Evolutionary conservation across 208 protist genomes (phyloP), one percentile per base, ranked within the genome.

Genomic region (Novymonas esmeraldas): DNA sequence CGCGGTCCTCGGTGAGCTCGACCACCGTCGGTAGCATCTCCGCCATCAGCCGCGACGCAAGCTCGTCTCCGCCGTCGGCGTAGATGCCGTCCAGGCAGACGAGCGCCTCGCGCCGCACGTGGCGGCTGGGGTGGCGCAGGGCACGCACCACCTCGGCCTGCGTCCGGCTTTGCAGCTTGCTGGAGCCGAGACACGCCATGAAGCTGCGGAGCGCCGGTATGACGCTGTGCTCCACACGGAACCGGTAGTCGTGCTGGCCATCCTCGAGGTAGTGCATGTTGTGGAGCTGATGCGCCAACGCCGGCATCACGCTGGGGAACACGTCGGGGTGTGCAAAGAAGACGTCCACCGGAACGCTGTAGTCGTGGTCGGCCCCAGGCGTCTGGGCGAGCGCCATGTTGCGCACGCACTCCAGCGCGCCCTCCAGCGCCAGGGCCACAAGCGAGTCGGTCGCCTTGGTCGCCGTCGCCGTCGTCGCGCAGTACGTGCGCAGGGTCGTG

Each of bases 21-120:
- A 94, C 85, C n/a, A 93, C 88, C n/a, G 85, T 75, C 2, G 91
- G 89, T 68, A 94, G 63, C 81, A 94, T 92, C 72, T 96, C 88
- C 26, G 88, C 88, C 91, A 96, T 96, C 36, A 96, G 68, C 10
- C 86, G 85, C 54, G 91, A 79, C 22, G 91, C 91, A 63, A 96
- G 64, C 77, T 96, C 91, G 52, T 93, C 88, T n/a, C 91, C 91
- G 60, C 91, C 91, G 62, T 94, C 91, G 5, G 82, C 87, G 85
- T 96, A 96, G 62, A 96, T 79, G 44, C 79, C 81, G 62, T 93
- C 87, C 20, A 96, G 68, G 59, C 81, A 89, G 41, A 81, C 29
- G 41, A 96, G 69, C 11, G 83, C 78, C 67, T 82, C 66, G 36
- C 80, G 77, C 11, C 91, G 88, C 54, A 94, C 91, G 50, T 88